Conservation (phyloP, 768 basidiomycete species). For the Paxillus rubicundulus region DNA sequence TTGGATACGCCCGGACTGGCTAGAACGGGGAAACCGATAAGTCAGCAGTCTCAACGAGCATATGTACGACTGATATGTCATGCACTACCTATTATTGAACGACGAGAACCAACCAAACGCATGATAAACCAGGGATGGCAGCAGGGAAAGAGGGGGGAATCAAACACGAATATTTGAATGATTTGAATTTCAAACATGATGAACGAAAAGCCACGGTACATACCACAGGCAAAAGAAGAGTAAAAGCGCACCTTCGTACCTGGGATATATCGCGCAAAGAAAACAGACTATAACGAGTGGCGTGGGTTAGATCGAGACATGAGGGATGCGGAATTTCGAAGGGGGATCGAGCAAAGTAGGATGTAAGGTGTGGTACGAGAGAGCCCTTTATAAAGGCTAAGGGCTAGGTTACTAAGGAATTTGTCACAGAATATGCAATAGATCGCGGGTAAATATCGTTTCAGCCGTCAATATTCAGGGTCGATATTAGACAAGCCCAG, state of each 20-base stretch:
- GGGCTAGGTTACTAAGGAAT: conserved; percentile 20
- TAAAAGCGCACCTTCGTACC: conserved; percentile 19
- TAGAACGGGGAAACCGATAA: not conserved
- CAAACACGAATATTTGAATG: not conserved
- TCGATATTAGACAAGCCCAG: not conserved
- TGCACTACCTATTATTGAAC: conserved; percentile 13
- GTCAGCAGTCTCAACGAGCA: conserved; percentile 4
- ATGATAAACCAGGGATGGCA: conserved; percentile 1
- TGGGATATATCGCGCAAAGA: conserved; percentile 17
- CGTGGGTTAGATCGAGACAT: conserved; percentile 3
- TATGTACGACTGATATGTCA: conserved; percentile 9
- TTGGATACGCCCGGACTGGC: not conserved
- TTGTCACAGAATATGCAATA: conserved; percentile 23
- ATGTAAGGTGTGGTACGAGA: not conserved
- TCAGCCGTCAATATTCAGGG: not conserved
- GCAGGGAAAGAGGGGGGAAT: not conserved
- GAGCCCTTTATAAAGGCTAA: conserved; percentile 18
- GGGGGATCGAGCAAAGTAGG: conserved; percentile 2
- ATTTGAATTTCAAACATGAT: no score
- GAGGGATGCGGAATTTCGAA: conserved; percentile 9
- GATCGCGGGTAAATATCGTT: conserved; percentile 20
- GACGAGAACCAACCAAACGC: conserved; percentile 6
- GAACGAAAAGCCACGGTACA: conserved; percentile 1
- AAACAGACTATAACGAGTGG: conserved; percentile 6
- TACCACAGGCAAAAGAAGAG: conserved; percentile 1